phyloP scores from a whole-genome alignment of 1,284 basidiomycete genomes.

The Neonothopanus nambi region DNA sequence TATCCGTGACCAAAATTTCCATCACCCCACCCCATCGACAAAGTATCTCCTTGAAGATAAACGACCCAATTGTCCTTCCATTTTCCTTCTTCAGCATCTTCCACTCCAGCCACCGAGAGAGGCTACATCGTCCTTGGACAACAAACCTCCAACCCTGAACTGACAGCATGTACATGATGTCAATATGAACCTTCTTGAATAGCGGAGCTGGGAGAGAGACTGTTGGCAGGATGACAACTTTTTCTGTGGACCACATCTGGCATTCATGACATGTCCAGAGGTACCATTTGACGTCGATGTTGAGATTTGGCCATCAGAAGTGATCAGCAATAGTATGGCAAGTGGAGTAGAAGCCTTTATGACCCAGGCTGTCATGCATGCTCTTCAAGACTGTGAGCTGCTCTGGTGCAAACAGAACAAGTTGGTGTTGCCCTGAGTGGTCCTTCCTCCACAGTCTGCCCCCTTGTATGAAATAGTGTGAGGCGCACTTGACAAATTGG shows the following conservation, averaged over 20 bases:
- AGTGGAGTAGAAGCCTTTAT: conserved; percentile 24
- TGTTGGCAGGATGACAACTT: neutral
- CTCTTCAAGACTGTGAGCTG: conserved; percentile 23
- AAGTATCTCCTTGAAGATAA: conserved; percentile 11
- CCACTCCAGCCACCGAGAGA: conserved; percentile 7
- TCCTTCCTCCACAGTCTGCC: conserved; percentile 1
- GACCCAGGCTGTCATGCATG: conserved; percentile 25
- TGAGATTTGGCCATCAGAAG: conserved; percentile 34
- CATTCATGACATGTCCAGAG: conserved; percentile 30
- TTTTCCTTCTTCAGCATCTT: neutral
- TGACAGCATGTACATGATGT: conserved; percentile 8
- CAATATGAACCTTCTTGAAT: neutral
- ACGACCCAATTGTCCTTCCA: conserved; percentile 6
- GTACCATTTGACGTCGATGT: conserved; percentile 27
- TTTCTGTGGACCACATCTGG: conserved; percentile 21
- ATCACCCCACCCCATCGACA: neutral
- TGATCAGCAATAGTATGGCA: conserved; percentile 12
- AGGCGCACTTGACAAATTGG: too few relatives aligned
- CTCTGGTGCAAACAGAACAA: neutral
- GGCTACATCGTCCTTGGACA: conserved; percentile 6
- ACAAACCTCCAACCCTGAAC: conserved; percentile 11
- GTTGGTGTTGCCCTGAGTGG: neutral
- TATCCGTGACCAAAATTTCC: conserved; percentile 1
- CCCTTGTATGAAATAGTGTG: neutral
- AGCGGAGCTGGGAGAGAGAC: neutral